Evolutionary conservation across 1,139 yeast genomes (phyloP), one percentile per base, ranked within the genome.

Genomic region (Komagataea norvegica): DNA sequence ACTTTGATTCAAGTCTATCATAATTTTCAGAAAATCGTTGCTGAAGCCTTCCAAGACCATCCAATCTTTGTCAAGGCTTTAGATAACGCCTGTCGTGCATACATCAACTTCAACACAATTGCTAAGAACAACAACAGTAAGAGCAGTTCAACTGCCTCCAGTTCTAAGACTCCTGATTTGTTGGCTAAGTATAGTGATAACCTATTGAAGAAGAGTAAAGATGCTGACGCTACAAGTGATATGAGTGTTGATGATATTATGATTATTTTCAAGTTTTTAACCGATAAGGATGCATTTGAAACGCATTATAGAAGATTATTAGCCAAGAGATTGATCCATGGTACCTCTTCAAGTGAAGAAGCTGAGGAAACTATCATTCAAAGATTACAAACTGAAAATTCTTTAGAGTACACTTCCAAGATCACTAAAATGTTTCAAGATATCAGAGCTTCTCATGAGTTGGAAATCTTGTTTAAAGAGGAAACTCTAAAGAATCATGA

Each of bases 341-440:
- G 86, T 43, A 80, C 87, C 24, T 81, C 95, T 31, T 78, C 87
- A 23, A 81, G 93, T 20, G 84, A 79, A 41, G 87, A 79, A 51
- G 80, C 88, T 45, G 99, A 93, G 64, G 93, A 87, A 49, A 67
- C 77, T 43, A 81, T 93, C 51, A 86, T 93, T 44, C 87, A 88
- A 54, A 77, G 85, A 54, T 72, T 93, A 48, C 94, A 89, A 59
- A 86, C 85, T 44, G 95, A 85, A 46, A 89, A 93, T 61, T 89
- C 95, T 16, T 72, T 81, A 56, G 98, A 91, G 54, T 93, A 88
- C 60, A 89, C 97, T 2, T 82, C 88, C 42, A 91, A 88, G 59
- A 84, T 93, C 64, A 87, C 95, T 29, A 84, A 89, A 54, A 93
- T 93, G 99, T 89, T 93, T 62, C 86, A 85, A 56, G 98, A 93